Evolutionary conservation across 768 basidiomycete genomes (phyloP).

Genomic region (Agaricus subrufescens): DNA sequence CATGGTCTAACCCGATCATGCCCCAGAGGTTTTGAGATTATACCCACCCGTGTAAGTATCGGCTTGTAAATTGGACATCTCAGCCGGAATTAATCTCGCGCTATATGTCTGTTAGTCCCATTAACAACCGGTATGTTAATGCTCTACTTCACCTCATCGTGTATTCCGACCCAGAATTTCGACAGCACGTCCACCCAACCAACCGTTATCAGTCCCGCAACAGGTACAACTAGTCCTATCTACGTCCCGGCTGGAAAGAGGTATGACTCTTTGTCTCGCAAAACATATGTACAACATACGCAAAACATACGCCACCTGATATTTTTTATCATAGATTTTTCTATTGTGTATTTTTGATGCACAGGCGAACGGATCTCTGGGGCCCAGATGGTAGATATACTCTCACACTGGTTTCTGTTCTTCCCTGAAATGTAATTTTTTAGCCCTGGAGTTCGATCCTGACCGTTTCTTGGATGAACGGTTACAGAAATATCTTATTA

Average conservation of each 20-base stretch:
- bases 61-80: too few relatives aligned
- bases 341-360: constrained; percentile 33
- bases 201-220: constrained; percentile 11
- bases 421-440: background rate
- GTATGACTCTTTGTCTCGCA: constrained; percentile 8
- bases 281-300: too few relatives aligned
- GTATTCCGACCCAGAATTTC: background rate
- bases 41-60: constrained; percentile 14
- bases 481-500: constrained; percentile 45
- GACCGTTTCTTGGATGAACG: constrained; percentile 62
- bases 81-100: too few relatives aligned
- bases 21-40: constrained; percentile 11
- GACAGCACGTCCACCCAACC: constrained; percentile 13
- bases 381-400: constrained; percentile 47
- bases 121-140: constrained; percentile 4
- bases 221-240: constrained; percentile 17
- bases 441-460: constrained; percentile 56
- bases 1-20: background rate
- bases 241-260: constrained; percentile 16
- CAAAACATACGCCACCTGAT: background rate
- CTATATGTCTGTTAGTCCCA: background rate
- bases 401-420: background rate
- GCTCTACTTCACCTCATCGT: background rate
- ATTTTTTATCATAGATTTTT: background rate
- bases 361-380: constrained; percentile 47